phyloP scores from a whole-genome alignment of 441 rosid genomes.

The Euphorbia celastroides region DNA sequence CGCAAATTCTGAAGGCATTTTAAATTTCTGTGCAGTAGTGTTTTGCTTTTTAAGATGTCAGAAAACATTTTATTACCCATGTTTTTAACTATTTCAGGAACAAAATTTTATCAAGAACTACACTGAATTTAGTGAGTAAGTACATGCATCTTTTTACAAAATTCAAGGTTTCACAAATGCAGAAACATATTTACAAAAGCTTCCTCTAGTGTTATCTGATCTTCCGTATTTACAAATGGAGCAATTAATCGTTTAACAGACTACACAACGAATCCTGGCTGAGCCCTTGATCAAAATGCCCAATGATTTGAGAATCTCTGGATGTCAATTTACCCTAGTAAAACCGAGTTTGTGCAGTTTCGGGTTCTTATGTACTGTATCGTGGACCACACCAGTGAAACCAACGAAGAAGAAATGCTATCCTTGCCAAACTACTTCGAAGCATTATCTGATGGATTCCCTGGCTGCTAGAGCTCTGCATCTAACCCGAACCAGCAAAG shows the following conservation, averaged over 20 bases:
- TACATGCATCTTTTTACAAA: no score
- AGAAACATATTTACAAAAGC: no score
- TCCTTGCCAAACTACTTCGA: not conserved
- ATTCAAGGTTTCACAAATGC: no score
- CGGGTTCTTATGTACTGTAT: not conserved
- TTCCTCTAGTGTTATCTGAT: no score
- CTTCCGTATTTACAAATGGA: not conserved
- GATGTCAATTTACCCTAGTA: not conserved
- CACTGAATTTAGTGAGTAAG: no score
- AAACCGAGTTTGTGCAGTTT: not conserved
- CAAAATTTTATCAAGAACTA: no score
- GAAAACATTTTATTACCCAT: no score
- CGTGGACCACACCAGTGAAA: not conserved
- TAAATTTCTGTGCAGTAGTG: no score
- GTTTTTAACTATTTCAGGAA: no score
- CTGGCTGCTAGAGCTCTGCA: constrained; percentile 67
- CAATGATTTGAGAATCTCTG: not conserved
- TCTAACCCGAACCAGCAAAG: constrained; percentile 8
- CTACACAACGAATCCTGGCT: no score
- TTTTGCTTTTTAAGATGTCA: no score
- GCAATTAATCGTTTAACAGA: not conserved
- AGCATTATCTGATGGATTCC: constrained; percentile 35
- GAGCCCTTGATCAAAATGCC: not conserved
- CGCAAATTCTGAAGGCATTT: no score
- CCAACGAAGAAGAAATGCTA: not conserved